phyloP scores from a whole-genome alignment of 176 grass and related monocot species.

The Phyllostachys edulis region DNA sequence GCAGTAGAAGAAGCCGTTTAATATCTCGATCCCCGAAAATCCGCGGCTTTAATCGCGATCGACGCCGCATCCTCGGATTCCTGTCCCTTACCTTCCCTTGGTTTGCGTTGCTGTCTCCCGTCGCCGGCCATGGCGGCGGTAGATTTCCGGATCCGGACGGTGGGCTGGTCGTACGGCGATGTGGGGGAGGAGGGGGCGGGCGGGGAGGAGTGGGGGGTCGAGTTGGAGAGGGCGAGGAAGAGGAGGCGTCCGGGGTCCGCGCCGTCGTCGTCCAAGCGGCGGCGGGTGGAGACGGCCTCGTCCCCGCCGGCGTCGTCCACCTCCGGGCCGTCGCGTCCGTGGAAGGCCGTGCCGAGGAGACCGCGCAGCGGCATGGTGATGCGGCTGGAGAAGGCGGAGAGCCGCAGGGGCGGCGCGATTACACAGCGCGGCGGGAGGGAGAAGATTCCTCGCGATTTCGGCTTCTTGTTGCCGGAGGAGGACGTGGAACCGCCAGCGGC shows the following conservation, averaged over 20 bases:
- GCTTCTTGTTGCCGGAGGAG: background rate
- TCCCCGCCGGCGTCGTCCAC: background rate
- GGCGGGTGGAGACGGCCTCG: background rate
- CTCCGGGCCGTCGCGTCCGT: background rate
- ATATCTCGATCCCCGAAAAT: background rate
- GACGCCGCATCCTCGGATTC: background rate
- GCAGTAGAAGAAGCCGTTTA: background rate
- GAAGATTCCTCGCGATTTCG: background rate
- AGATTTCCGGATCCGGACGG: background rate
- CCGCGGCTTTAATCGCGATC: background rate
- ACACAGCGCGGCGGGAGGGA: background rate
- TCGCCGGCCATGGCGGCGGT: conserved; percentile 33
- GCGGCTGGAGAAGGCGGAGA: background rate
- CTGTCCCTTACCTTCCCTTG: background rate
- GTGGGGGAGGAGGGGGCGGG: background rate
- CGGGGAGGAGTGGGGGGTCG: conserved; percentile 4
- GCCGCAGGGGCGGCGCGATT: too few relatives aligned
- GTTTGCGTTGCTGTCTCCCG: background rate
- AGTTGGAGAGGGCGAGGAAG: conserved; percentile 1
- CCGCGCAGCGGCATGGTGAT: background rate
- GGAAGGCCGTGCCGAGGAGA: background rate
- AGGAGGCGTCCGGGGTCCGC: background rate
- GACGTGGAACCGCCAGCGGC: background rate
- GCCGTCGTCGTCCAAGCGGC: conserved; percentile 1
- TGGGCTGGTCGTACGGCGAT: background rate